A percentile compares a stretch with the other conserved stretches of the same genome.
phyloP scores from a whole-genome alignment of 805 yeast species.

The Barnettozyma pratensis region DNA sequence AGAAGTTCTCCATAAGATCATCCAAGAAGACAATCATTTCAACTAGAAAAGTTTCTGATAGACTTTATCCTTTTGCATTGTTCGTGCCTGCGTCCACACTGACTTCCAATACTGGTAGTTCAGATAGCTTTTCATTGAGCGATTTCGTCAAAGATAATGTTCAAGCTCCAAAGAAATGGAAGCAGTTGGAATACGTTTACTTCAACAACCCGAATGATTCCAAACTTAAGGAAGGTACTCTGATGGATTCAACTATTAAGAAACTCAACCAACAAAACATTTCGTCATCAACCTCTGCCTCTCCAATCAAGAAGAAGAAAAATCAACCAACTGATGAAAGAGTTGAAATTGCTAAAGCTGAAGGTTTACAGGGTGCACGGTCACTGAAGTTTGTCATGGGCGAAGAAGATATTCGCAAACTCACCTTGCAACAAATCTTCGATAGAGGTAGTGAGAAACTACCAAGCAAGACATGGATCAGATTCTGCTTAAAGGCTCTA shows the following conservation, averaged over 20 bases:
- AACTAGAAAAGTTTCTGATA: slow-evolving; percentile 22
- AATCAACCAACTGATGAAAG: slow-evolving; percentile 8
- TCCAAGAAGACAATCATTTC: slow-evolving; percentile 17
- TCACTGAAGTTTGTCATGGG: slow-evolving; percentile 45
- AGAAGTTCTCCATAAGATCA: slow-evolving; percentile 47
- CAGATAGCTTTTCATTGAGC: slow-evolving; percentile 38
- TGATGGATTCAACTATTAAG: slow-evolving; percentile 10
- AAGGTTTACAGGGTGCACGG: slow-evolving; percentile 29
- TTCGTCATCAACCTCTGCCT: slow-evolving; percentile 7
- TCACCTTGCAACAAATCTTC: slow-evolving; percentile 55
- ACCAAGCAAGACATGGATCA: slow-evolving; percentile 61
- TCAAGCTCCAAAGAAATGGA: slow-evolving; percentile 53
- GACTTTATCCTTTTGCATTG: slow-evolving; percentile 42
- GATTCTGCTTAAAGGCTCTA: slow-evolving; percentile 55
- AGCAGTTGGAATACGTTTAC: slow-evolving; percentile 47
- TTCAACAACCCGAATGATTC: slow-evolving; percentile 20
- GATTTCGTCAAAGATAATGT: slow-evolving; percentile 41
- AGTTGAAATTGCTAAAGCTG: neutral
- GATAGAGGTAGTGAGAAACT: slow-evolving; percentile 52
- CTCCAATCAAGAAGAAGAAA: slow-evolving; percentile 21
- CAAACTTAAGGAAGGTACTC: slow-evolving; percentile 1
- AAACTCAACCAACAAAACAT: slow-evolving; percentile 5
- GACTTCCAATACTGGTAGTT: slow-evolving; percentile 27
- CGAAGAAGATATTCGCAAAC: slow-evolving; percentile 52
- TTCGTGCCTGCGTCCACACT: slow-evolving; percentile 45